Base-by-base conservation (phyloP, 129 eudicot species). In the Artemisia annua region DNA sequence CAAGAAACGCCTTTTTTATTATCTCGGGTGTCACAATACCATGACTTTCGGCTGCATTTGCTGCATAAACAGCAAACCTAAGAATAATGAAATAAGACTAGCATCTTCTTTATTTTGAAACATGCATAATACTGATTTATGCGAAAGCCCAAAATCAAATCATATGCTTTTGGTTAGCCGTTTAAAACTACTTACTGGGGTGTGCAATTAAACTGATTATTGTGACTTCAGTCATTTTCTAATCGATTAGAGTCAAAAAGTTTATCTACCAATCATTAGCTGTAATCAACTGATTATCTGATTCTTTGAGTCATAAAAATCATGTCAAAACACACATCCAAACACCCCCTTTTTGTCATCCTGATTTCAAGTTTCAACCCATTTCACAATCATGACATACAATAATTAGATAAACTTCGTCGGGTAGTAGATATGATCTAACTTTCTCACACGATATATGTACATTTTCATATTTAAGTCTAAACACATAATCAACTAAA, bases 51-150 rank as follows among this genome's bases (percentile, higher is more conserved):
- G 83, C 74, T 56, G 70, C 51, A 58, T 46, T 74, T 64, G 82
- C 89, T 84, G 89, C 93, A 84, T 78, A 71, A 87, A 87, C 65
- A 80, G 51, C 73, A 82, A 79, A 57, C 72, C 83, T 81, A 81
- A 77, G 82, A 70, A 77, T 67, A 71, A 71, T 70, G 76, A 63
- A 50, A 84, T 55, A 61, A 76, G 79, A 67, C 35, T 22, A 66
- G 63, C 4, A 24, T 28, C 52, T 24, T 67, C 67, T 48, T 66
- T 50, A 30, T 63, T 46, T 53, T 43, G 13, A 24, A 59, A 52
- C 26, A n/a, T 44, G 76, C 24, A 32, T 52, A 60, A 60, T 22
- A 62, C 55, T 52, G 11, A 62, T 44, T 10, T 22, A 35, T 64
- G 52, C 53, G 12, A 51, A 51, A 22, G 28, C 53, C 39, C 56